These are phyloP conservation scores for Phytophthora pseudosyringae DNA, from an alignment of 352 stramenopile genomes.

Conservation along the genomic window DNA sequence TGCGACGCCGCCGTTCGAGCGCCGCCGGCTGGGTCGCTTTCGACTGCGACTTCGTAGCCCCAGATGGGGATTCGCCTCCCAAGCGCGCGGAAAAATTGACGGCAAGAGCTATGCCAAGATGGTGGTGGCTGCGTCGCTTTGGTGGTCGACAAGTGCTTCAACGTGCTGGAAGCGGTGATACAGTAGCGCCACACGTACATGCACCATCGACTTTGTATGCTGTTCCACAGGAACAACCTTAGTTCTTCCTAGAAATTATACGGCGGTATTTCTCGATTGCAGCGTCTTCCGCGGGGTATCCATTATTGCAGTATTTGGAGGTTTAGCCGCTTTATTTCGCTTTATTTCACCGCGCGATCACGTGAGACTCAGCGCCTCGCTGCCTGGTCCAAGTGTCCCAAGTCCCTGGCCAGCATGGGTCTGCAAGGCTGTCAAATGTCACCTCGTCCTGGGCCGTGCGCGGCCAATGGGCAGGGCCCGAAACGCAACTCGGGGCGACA, in stretches of 20 bases:
- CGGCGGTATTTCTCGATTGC: neutral
- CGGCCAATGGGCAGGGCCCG: slow-evolving; percentile 1
- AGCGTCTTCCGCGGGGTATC: neutral
- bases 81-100: slow-evolving; percentile 16
- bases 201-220: too few relatives aligned
- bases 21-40: neutral
- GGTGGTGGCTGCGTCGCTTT: neutral
- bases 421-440: slow-evolving; percentile 4
- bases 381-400: slow-evolving; percentile 34
- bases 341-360: slow-evolving; percentile 27
- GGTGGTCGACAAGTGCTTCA: slow-evolving; percentile 7
- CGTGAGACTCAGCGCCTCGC: neutral
- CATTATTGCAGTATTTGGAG: neutral
- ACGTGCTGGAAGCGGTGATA: neutral
- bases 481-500: slow-evolving; percentile 8
- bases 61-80: slow-evolving; percentile 18
- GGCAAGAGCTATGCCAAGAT: neutral
- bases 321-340: too few relatives aligned
- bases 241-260: neutral
- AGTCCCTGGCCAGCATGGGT: slow-evolving; percentile 2
- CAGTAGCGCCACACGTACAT: too few relatives aligned
- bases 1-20: slow-evolving; percentile 3
- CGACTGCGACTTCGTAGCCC: neutral
- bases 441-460: slow-evolving; percentile 2
- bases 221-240: too few relatives aligned